Evolutionary conservation across 2,329 filamentous ascomycete species (phyloP), one percentile per base, ranked within the genome.

Genomic region (Gliomastix tumulicola): DNA sequence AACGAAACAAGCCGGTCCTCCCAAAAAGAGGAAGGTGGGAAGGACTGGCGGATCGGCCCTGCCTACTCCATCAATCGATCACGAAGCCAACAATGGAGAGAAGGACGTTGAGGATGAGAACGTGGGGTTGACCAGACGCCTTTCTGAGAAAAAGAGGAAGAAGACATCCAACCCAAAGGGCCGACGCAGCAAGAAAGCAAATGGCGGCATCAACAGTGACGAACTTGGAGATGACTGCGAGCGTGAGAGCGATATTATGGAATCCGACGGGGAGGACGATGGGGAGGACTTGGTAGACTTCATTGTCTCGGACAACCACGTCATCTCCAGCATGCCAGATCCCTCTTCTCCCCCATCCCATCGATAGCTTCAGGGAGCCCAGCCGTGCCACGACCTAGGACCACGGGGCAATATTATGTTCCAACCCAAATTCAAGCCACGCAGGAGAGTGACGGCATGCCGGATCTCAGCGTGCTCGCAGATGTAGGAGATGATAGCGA

Each of bases 281-380:
- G 68, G 66, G 11, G 61, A 56, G 31, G 72, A 76, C 44, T 52
- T 77, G 12, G 39, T 74, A 46, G 62, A 77, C 59, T 71, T 85
- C 57, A 51, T 85, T 48, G 64, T 80, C 49, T 53, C 63, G 44
- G 55, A 78, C 55, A 55, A 79, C 40, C 50, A 53, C 23, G 41
- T 56, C 5, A 49, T 50, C 1, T 66, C 63, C 2, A 65, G 64
- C 44, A 54, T 55, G 45, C 50, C 42, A 21, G 51, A 56, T 12
- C 56, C 53, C n/a, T 27, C 35, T 8, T 37, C 36, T n/a, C 32
- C 30, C 11, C 19, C 23, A 11, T n/a, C n/a, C n/a, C n/a, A n/a
- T n/a, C n/a, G n/a, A n/a, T n/a, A n/a, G n/a, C n/a, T n/a, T n/a
- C n/a, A n/a, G n/a, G n/a, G n/a, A n/a, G n/a, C n/a, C n/a, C n/a